Base-by-base conservation (phyloP, 805 yeast genomes). In the Candida ponderosae region DNA sequence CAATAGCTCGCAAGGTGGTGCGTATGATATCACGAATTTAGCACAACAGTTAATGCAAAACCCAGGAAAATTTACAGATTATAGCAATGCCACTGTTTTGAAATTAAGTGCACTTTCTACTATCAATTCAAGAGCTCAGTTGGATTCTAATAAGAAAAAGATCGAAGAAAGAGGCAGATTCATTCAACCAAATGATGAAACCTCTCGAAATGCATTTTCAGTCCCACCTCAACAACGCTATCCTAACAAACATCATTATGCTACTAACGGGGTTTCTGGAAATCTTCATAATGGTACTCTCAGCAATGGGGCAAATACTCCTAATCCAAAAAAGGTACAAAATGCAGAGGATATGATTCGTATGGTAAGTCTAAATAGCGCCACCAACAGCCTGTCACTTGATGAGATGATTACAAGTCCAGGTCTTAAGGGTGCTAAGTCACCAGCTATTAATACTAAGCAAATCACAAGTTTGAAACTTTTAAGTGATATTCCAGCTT, bases 401-500 rank as follows among this genome's bases (percentile, higher is more conserved):
- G 38, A 39, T 16, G 43, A 39, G 5, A 37, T 10, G 5, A 19
- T 14, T 15, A n/a, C 28, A 35, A 30, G 29, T 18, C 24, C 13
- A 19, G 37, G 27, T 24, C 24, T 29, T 20, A 23, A 13, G 18
- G 24, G 32, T 15, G 37, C 51, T 11, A 68, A 66, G 41, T 59
- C 71, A 3, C 70, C 72, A 33, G 61, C 70, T 2, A 63, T 68
- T 53, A 69, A 72, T 40, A 68, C 76, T 6, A 65, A 65, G 34
- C 76, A 71, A 41, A 63, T 76, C 43, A 68, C 78, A 4, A 73
- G 68, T 34, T 64, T 63, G 31, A 74, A 73, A 42, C 60, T 78
- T 42, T 66, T 93, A 50, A 63, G 66, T 41, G 90, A 93, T 55
- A 77, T 93, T 34, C 95, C 97, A 3, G 81, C 82, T 9, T 93